Evolutionary conservation across 495 filamentous ascomycete genomes (phyloP).

Genomic region (Chaetomium fimeti): DNA sequence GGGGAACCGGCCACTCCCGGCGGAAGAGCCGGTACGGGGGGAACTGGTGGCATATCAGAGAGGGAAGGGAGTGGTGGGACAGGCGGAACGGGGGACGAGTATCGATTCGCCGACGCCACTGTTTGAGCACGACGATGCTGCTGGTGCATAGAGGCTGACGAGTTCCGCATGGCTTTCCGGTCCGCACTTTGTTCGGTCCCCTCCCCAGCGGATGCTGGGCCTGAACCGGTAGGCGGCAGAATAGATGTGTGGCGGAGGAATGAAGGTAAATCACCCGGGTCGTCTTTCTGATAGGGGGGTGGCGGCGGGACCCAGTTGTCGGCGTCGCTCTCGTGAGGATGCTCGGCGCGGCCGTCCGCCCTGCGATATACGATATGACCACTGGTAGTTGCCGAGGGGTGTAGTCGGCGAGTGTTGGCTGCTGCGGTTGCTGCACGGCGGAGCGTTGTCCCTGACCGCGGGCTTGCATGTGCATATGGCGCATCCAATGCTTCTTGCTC

Average conservation of each 20-base stretch:
- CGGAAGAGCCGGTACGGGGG: slow-evolving; percentile 25
- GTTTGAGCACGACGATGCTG: slow-evolving; percentile 27
- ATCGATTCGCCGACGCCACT: slow-evolving; percentile 11
- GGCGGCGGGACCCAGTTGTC: slow-evolving; percentile 93
- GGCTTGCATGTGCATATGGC: slow-evolving; percentile 76
- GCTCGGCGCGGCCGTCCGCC: slow-evolving; percentile 63
- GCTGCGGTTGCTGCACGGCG: slow-evolving; percentile 77
- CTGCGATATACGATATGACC: slow-evolving; percentile 50
- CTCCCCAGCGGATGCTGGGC: neutral
- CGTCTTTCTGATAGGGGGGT: slow-evolving; percentile 76
- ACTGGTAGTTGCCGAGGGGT: slow-evolving; percentile 47
- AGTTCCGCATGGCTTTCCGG: slow-evolving; percentile 15
- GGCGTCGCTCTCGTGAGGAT: slow-evolving; percentile 85
- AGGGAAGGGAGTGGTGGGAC: slow-evolving; percentile 32
- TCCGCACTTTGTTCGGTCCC: neutral
- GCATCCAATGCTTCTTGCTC: slow-evolving; percentile 60
- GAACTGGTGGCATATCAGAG: slow-evolving; percentile 24
- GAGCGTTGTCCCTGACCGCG: slow-evolving; percentile 71
- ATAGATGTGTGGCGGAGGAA: slow-evolving; percentile 46
- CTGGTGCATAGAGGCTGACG: slow-evolving; percentile 23
- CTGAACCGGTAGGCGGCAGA: slow-evolving; percentile 31
- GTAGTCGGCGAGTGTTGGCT: slow-evolving; percentile 63
- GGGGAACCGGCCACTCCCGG: neutral
- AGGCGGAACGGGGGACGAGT: slow-evolving; percentile 25
- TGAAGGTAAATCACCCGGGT: slow-evolving; percentile 55